Percentiles rank a stretch among this genome's conserved stretches.
These are phyloP conservation scores for Vigna unguiculata DNA, from an alignment of 306 rosid species.

Conservation along the genomic window DNA sequence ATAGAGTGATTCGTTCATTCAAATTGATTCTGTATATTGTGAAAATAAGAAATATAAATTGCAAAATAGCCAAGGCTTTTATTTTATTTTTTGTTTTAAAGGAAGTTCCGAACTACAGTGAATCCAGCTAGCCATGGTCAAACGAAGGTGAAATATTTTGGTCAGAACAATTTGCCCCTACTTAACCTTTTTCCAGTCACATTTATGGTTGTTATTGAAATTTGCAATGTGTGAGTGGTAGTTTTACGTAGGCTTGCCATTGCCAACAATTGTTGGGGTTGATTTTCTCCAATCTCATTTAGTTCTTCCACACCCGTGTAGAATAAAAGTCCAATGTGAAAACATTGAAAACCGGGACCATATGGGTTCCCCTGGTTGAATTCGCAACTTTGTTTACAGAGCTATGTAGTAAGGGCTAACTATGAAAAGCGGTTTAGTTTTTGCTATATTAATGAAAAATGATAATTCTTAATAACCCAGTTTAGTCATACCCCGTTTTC, in stretches of 20 bases:
- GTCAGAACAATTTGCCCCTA: too few relatives aligned
- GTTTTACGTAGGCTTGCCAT: background rate
- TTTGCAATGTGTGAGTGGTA: background rate
- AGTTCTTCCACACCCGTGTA: background rate
- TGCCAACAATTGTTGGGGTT: background rate
- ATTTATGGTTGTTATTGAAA: conserved; percentile 5
- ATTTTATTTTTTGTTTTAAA: too few relatives aligned
- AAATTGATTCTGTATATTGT: too few relatives aligned
- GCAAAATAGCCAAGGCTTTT: too few relatives aligned
- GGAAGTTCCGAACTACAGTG: too few relatives aligned
- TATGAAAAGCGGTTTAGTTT: background rate
- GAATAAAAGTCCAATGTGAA: background rate
- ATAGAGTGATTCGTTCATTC: too few relatives aligned
- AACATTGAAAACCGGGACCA: background rate
- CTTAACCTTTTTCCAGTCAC: background rate
- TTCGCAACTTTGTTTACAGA: background rate
- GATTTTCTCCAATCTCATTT: background rate
- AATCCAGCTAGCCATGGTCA: too few relatives aligned
- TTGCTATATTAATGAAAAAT: background rate
- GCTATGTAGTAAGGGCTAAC: background rate
- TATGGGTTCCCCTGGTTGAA: background rate
- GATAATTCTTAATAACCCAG: background rate
- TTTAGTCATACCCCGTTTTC: background rate
- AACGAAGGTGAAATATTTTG: too few relatives aligned
- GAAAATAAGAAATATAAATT: too few relatives aligned